These are phyloP conservation scores for Hymenoscyphus linearis DNA, from an alignment of 2,329 filamentous ascomycete genomes.

Conservation along the genomic window DNA sequence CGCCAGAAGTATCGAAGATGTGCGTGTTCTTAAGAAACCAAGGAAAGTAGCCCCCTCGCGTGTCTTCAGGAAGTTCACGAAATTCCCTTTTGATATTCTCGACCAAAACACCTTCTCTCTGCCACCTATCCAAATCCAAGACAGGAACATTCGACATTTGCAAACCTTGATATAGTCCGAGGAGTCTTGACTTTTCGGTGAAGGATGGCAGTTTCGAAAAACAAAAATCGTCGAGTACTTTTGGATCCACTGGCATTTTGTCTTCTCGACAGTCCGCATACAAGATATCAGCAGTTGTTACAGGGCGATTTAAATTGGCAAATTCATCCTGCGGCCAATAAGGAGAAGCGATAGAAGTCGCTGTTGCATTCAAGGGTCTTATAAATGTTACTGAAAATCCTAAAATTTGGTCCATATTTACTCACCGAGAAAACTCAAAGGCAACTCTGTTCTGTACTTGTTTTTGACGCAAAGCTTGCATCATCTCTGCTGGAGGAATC, in stretches of 20 bases:
- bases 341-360: too few species aligned
- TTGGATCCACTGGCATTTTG: background rate
- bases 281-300: background rate
- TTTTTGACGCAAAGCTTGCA: constrained; percentile 27
- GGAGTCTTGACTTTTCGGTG: constrained; percentile 17
- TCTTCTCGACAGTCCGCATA: background rate
- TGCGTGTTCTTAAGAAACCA: constrained; percentile 26
- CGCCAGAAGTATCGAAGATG: constrained; percentile 14
- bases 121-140: constrained; percentile 15
- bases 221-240: background rate
- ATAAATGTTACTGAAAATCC: background rate
- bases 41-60: constrained; percentile 27
- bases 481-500: background rate
- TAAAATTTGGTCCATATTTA: background rate
- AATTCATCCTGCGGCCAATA: too few species aligned
- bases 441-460: background rate
- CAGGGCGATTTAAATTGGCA: too few species aligned
- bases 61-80: constrained; percentile 17
- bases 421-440: background rate
- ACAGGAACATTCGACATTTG: constrained; percentile 14
- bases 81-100: constrained; percentile 14
- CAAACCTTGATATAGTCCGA: constrained; percentile 27
- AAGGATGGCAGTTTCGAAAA: constrained; percentile 6
- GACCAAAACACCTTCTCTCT: background rate
- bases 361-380: background rate